Conservation (phyloP, 2,329 filamentous ascomycete genomes). For the Fusarium xylarioides region DNA sequence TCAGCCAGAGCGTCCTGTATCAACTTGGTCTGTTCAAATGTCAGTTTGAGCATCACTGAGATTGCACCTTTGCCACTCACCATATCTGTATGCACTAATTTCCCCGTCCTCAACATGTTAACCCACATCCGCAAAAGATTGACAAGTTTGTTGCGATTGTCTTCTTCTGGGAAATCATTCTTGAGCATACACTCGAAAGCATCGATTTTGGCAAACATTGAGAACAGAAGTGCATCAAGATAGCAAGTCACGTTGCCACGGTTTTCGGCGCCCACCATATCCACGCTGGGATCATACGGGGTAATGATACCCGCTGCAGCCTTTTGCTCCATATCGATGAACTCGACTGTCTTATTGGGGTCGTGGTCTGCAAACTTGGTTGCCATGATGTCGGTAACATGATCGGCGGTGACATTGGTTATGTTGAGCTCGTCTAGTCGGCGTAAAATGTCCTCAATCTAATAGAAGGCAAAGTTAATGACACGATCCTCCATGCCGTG, state of each 20-base stretch:
- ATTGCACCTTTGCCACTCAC: conserved; percentile 56
- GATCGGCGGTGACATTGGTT: conserved; percentile 63
- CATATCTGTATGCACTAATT: conserved; percentile 85
- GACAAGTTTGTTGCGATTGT: conserved; percentile 76
- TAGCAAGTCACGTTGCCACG: conserved; percentile 91
- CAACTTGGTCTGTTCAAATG: conserved; percentile 71
- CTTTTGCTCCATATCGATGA: conserved; percentile 81
- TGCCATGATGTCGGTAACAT: conserved; percentile 64
- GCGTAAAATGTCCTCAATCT: conserved; percentile 55
- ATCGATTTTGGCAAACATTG: conserved; percentile 92
- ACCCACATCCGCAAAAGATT: conserved; percentile 88
- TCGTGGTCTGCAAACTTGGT: conserved; percentile 74
- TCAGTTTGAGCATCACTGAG: conserved; percentile 7
- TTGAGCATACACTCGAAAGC: conserved; percentile 94
- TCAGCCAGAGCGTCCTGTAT: conserved; percentile 83
- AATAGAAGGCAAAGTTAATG: conserved; percentile 23
- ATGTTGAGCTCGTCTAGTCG: conserved; percentile 56
- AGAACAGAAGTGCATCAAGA: conserved; percentile 88
- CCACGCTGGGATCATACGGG: conserved; percentile 75
- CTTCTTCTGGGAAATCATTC: conserved; percentile 74
- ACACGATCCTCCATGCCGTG: background rate
- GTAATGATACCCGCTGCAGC: conserved; percentile 82
- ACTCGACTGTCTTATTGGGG: conserved; percentile 75
- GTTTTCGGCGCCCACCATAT: conserved; percentile 87
- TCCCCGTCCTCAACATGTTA: conserved; percentile 86